Base-by-base conservation (phyloP, 2,329 filamentous ascomycete genomes). In the Colletotrichum viniferum region DNA sequence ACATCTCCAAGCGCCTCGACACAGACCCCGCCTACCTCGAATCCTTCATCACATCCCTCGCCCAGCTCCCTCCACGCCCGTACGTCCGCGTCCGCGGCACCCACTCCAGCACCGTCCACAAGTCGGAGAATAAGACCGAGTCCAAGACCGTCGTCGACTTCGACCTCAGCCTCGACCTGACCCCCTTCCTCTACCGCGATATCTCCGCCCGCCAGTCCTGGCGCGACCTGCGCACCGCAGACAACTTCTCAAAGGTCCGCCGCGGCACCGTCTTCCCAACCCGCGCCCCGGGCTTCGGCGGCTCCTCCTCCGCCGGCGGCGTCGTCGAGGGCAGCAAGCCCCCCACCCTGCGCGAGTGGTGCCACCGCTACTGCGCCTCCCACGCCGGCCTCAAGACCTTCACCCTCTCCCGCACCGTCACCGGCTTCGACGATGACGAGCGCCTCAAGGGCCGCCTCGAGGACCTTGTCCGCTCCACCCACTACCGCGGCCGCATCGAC, bases 281-380 rank as follows among this genome's bases (percentile, higher is more conserved):
- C 7, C 84, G 88, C 5, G 91, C 88, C 0, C 88, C 89, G 1
- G 84, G 84, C n/a, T 83, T 87, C 56, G 82, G 83, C 73, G 80
- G 81, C 69, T 76, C 71, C 28, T 74, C 77, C 16, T 74, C 77
- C 5, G 43, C 55, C 26, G 68, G 63, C n/a, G 67, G 34, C 21
- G 72, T 62, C 7, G 38, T 32, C 8, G 71, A 74, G 58, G 61
- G 58, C 8, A 52, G 34, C 36, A 61, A 69, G 60, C 71, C 65
- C 7, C 72, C 77, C 7, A 74, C 66, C 8, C 76, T 80, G 21
- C 73, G 62, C 10, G 89, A 92, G 74, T 96, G 94, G 94, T 95
- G 93, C 79, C 90, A 93, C 73, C 88, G 89, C 52, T 96, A 91
- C 83, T 92, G 91, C 79, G 89, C 89, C 4, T 91, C 89, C 77